phyloP scores from a whole-genome alignment of 164 flowering plant genomes.

The Kalanchoe fedtschenkoi region DNA sequence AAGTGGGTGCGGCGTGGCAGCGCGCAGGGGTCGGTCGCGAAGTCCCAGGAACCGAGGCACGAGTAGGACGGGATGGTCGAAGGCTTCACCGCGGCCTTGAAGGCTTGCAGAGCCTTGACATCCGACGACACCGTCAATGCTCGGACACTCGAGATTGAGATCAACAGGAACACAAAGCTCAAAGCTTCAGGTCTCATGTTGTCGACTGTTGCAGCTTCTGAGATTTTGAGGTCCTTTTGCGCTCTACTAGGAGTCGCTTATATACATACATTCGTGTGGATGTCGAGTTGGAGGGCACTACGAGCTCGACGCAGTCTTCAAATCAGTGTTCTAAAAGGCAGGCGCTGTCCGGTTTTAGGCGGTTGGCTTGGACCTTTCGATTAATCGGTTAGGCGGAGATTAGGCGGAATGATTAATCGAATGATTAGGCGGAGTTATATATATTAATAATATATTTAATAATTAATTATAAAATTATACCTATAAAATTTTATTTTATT shows the following conservation, averaged over 20 bases:
- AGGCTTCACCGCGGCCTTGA: slow-evolving; percentile 40
- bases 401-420: no score
- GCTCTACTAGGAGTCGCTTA: no score
- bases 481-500: no score
- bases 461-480: no score
- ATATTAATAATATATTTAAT: no score
- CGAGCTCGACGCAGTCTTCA: no score
- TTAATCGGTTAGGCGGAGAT: no score
- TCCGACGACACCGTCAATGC: slow-evolving; percentile 38
- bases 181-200: not conserved
- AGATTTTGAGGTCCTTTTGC: not conserved
- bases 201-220: no score
- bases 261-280: not conserved
- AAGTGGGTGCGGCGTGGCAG: slow-evolving; percentile 45
- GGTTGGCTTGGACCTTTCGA: no score
- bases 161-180: slow-evolving; percentile 4
- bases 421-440: no score
- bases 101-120: slow-evolving; percentile 36
- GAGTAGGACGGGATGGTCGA: slow-evolving; percentile 43
- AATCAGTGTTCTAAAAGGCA: no score
- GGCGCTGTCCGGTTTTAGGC: no score
- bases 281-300: slow-evolving; percentile 9
- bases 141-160: slow-evolving; percentile 7
- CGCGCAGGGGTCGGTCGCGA: slow-evolving; percentile 56
- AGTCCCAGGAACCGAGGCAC: slow-evolving; percentile 59